Conservation (phyloP, 208 protist species). For the Crithidia bombi region DNA sequence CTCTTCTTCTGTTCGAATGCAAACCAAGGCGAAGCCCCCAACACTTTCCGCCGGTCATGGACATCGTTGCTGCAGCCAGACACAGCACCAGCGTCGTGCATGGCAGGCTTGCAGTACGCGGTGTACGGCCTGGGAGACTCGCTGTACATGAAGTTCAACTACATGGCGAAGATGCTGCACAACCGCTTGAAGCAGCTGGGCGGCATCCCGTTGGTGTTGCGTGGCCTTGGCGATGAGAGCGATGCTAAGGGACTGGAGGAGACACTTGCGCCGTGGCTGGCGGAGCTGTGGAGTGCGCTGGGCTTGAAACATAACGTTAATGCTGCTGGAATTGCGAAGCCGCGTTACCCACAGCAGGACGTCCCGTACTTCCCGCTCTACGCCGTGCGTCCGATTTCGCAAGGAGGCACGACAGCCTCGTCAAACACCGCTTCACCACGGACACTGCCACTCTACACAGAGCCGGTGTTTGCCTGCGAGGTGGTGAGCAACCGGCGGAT, state of each 20-base stretch:
- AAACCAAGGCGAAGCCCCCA: constrained; percentile 84
- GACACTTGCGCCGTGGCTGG: constrained; percentile 69
- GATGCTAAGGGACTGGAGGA: constrained; percentile 83
- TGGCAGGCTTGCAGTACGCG: constrained; percentile 75
- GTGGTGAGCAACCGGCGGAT: constrained; percentile 55
- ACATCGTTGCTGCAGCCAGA: constrained; percentile 44
- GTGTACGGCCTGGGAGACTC: constrained; percentile 93
- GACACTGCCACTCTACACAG: constrained; percentile 7
- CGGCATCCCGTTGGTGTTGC: constrained; percentile 65
- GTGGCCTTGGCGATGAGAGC: constrained; percentile 92
- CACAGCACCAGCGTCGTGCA: constrained; percentile 26
- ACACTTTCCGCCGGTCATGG: constrained; percentile 79
- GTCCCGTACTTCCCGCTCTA: constrained; percentile 39
- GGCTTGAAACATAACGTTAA: constrained; percentile 1
- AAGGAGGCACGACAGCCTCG: neutral
- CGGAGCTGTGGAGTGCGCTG: constrained; percentile 67
- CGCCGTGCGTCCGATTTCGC: neutral
- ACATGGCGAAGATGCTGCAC: constrained; percentile 93
- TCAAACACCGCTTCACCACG: neutral
- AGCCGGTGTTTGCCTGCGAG: constrained; percentile 47
- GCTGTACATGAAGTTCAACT: constrained; percentile 91
- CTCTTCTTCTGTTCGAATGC: constrained; percentile 82
- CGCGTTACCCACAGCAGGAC: constrained; percentile 22
- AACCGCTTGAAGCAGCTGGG: constrained; percentile 89
- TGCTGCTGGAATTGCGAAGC: neutral